phyloP scores from a whole-genome alignment of 78 protist species.

The Dictyostelium discoideum region dicty_2.7 NC_007090.3:386501-387000 shows the following conservation, averaged over 20 bases:
- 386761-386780: not conserved
- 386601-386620: conserved; percentile 56
- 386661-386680: conserved; percentile 9
- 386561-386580: conserved; percentile 62
- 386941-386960: not conserved
- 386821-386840: not conserved
- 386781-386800: not conserved
- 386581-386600: conserved; percentile 19
- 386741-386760: conserved; percentile 28
- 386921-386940: not conserved
- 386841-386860: conserved; percentile 15
- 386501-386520: conserved; percentile 78
- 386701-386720: not conserved
- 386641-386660: conserved; percentile 61
- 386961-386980: not conserved
- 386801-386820: not conserved
- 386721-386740: not conserved
- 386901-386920: not conserved
- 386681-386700: conserved; percentile 46
- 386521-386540: conserved; percentile 75
- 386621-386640: conserved; percentile 77
- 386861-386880: not conserved
- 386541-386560: conserved; percentile 83
- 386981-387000: conserved; percentile 1
- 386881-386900: not conserved